Conservation (phyloP, 352 stramenopile species). For the Paralagenidium karlingii region DNA sequence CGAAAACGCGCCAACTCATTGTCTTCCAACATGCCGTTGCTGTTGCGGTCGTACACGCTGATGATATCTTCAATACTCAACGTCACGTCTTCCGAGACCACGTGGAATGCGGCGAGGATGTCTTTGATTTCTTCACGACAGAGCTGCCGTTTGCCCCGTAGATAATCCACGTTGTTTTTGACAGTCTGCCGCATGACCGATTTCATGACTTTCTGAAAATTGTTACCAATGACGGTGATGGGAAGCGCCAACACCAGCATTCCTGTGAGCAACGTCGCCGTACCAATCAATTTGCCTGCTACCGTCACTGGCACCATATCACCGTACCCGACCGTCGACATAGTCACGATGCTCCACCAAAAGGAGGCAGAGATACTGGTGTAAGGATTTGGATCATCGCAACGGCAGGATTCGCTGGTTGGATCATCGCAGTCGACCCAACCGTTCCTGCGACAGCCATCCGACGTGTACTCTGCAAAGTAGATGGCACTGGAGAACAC, state of each 20-base stretch:
- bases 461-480: slow-evolving; percentile 59
- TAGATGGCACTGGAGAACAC: slow-evolving; percentile 80
- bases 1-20: slow-evolving; percentile 58
- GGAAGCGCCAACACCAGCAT: slow-evolving; percentile 83
- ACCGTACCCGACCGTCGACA: slow-evolving; percentile 85
- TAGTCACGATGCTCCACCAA: slow-evolving; percentile 88
- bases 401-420: slow-evolving; percentile 16
- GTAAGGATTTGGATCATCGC: slow-evolving; percentile 73
- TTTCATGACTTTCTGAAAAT: slow-evolving; percentile 82
- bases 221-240: slow-evolving; percentile 83
- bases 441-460: slow-evolving; percentile 40
- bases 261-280: slow-evolving; percentile 55
- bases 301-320: slow-evolving; percentile 76
- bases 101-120: slow-evolving; percentile 57
- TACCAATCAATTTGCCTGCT: slow-evolving; percentile 56
- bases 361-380: slow-evolving; percentile 66
- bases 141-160: slow-evolving; percentile 58
- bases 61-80: slow-evolving; percentile 70
- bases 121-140: slow-evolving; percentile 62
- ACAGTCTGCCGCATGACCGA: slow-evolving; percentile 62
- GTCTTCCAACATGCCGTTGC: slow-evolving; percentile 64
- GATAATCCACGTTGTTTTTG: slow-evolving; percentile 63
- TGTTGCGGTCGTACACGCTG: slow-evolving; percentile 66
- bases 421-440: slow-evolving; percentile 36
- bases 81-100: slow-evolving; percentile 57